Evolutionary conservation across 106 monocot genomes (phyloP).

Genomic region (Allium cepa): DNA sequence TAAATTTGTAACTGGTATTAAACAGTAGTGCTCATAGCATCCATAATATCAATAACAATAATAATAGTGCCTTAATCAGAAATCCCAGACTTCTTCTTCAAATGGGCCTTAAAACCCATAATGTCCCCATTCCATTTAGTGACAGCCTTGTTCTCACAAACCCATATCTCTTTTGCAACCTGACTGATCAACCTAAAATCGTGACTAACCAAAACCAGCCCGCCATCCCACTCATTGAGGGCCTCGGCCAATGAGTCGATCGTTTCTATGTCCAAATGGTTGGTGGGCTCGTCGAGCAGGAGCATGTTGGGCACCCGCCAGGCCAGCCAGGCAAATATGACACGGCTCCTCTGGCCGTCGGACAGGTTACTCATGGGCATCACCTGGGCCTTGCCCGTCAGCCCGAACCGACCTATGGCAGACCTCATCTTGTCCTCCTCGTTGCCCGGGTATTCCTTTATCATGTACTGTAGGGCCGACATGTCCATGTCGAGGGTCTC

Average conservation of each 20-base stretch:
- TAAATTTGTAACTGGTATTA: too few species aligned
- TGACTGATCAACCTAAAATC: conserved; percentile 85
- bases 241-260: conserved; percentile 89
- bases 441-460: conserved; percentile 77
- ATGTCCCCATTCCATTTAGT: conserved; percentile 82
- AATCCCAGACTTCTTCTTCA: conserved; percentile 69
- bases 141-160: conserved; percentile 71
- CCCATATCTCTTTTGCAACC: conserved; percentile 85
- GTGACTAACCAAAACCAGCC: conserved; percentile 81
- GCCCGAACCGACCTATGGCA: conserved; percentile 67
- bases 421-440: conserved; percentile 96
- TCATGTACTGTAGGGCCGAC: conserved; percentile 91
- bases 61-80: conserved; percentile 6
- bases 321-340: conserved; percentile 83
- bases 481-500: conserved; percentile 87
- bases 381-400: conserved; percentile 76
- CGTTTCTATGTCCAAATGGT: conserved; percentile 81
- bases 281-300: conserved; percentile 81
- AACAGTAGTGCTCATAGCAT: background rate
- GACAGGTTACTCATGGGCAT: conserved; percentile 90
- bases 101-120: conserved; percentile 74
- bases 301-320: conserved; percentile 78
- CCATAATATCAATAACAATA: background rate
- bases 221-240: conserved; percentile 76
- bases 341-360: conserved; percentile 74